phyloP scores from a whole-genome alignment of 352 stramenopile genomes.

The Phytophthora agathidicida region DNA sequence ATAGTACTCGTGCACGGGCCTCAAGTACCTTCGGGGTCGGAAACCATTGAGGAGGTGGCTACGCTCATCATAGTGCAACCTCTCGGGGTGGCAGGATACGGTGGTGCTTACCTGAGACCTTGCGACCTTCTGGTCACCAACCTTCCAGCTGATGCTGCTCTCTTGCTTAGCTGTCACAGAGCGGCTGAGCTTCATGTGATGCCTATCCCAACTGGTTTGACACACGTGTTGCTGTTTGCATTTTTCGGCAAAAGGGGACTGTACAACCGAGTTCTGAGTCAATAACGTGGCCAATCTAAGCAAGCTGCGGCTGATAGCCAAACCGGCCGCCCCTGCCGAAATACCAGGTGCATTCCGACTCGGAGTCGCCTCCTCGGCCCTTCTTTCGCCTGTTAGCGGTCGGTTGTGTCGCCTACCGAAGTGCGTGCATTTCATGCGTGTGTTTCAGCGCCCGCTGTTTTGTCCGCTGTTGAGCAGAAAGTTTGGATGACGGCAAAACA shows the following conservation, averaged over 20 bases:
- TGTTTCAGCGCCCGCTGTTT: slow-evolving; percentile 16
- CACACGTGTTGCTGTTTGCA: slow-evolving; percentile 6
- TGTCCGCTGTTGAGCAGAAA: slow-evolving; percentile 24
- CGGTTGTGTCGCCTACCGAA: slow-evolving; percentile 19
- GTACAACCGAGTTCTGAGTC: not conserved
- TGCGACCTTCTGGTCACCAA: slow-evolving; percentile 7
- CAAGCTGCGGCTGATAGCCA: no score
- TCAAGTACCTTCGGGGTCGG: slow-evolving; percentile 5
- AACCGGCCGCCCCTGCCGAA: slow-evolving; percentile 14
- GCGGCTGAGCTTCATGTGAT: slow-evolving; percentile 6
- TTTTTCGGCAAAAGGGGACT: no score
- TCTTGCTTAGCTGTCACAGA: slow-evolving; percentile 13
- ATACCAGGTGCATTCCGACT: slow-evolving; percentile 25
- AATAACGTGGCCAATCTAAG: not conserved
- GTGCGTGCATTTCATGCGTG: slow-evolving; percentile 29
- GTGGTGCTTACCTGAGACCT: slow-evolving; percentile 4
- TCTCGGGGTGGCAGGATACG: not conserved
- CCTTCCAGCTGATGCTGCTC: slow-evolving; percentile 14
- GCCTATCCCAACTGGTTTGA: slow-evolving; percentile 2
- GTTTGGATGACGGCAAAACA: slow-evolving; percentile 19
- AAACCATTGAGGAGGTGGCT: slow-evolving; percentile 1
- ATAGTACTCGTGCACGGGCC: not conserved
- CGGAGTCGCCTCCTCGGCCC: not conserved
- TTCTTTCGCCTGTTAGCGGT: slow-evolving; percentile 10
- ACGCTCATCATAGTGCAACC: not conserved